Base-by-base conservation (phyloP, 2,329 filamentous ascomycete species). In the Ophiocordyceps camponoti-rufipedis region DNA sequence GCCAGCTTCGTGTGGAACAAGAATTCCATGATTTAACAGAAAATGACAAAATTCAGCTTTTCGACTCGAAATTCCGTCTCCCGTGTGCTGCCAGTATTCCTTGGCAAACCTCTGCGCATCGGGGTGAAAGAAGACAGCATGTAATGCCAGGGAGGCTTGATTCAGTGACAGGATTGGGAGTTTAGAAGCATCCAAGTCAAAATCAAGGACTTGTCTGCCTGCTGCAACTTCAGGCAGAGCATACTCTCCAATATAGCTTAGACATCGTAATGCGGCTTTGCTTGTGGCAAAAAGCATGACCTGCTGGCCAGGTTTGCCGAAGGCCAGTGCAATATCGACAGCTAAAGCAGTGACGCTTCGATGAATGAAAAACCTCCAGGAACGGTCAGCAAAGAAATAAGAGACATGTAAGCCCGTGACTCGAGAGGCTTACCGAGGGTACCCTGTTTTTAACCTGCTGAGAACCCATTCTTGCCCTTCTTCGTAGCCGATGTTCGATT, bases 31-130 rank as follows among this genome's bases (percentile, higher is more conserved):
- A 35, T 73, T 72, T 50, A 93, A 75, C 2, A 89, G 71, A 40
- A 73, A 69, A 48, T 87, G 78, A 57, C 85, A 94, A 61, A 94
- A 95, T 58, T 95, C 89, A 32, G 86, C 88, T 39, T 87, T 77
- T 44, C 91, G 80, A 59, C 88, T 95, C 1, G 88, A 95, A 13
- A 94, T 72, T 14, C 91, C 91, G 49, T 94, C 88, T 18, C 91
- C 91, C 1, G 85, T 83, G 61, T 98, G 91, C 60, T 96, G 91
- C 91, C 91, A 98, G 56, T 94, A 95, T 55, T 87, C 76, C 61
- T 95, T 96, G n/a, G 86, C 85, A 48, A 83, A 62, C 5, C 75
- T 64, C 54, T 81, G 88, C 16, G 77, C 64, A 12, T 78, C 74
- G 42, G 72, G 67, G 0, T 80, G 75, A 53, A 82, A 86, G 40